These are phyloP conservation scores for Neoboletus subvelutipes DNA, from an alignment of 768 basidiomycete genomes.

Conservation along the genomic window DNA sequence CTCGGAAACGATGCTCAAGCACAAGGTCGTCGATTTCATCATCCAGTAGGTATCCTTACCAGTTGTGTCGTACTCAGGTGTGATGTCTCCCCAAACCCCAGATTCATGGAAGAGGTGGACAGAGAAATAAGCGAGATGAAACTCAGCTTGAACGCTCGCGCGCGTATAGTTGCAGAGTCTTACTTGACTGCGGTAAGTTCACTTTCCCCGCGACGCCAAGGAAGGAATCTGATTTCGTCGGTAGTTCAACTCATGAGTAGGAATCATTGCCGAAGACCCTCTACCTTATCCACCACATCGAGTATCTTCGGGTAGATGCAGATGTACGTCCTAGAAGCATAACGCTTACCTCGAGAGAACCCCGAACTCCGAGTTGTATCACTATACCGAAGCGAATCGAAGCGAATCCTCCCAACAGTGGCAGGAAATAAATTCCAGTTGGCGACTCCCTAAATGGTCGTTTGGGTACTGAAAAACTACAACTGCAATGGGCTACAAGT, in stretches of 20 bases:
- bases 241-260: conserved; percentile 29
- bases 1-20: conserved; percentile 98
- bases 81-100: conserved; percentile 28
- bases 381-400: conserved; percentile 9
- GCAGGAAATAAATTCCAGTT: conserved; percentile 4
- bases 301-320: conserved; percentile 18
- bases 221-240: conserved; percentile 4
- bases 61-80: background rate
- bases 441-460: conserved; percentile 6
- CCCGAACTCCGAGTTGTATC: conserved; percentile 16
- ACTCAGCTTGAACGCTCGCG: conserved; percentile 91
- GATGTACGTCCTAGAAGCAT: conserved; percentile 17
- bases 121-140: conserved; percentile 99
- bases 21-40: conserved; percentile 99
- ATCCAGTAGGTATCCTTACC: conserved; percentile 69
- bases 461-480: conserved; percentile 14
- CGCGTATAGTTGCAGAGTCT: conserved; percentile 95
- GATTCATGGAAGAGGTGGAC: conserved; percentile 99
- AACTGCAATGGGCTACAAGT: conserved; percentile 22
- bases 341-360: conserved; percentile 4
- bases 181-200: conserved; percentile 83
- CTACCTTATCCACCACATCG: conserved; percentile 15
- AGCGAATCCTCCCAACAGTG: background rate
- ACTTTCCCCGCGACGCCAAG: background rate
- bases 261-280: background rate